Conservation (phyloP, 164 flowering plant species). For the Piper longum region DNA sequence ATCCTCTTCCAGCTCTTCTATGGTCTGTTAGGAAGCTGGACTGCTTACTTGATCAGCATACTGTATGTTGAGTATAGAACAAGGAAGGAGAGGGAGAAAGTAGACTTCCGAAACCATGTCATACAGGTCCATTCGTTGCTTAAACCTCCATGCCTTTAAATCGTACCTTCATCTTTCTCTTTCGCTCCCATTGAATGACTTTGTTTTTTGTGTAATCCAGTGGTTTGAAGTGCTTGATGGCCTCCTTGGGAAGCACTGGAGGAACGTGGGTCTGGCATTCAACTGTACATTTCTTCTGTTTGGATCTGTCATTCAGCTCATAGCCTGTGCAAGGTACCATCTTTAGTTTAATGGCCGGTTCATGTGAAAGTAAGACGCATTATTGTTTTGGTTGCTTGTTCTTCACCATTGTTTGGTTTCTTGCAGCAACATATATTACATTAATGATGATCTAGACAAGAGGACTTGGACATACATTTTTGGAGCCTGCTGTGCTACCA, state of each 20-base stretch:
- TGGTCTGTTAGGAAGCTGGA: slow-evolving; percentile 13
- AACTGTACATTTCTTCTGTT: slow-evolving; percentile 98
- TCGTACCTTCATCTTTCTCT: slow-evolving; percentile 3
- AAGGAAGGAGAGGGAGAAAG: slow-evolving; percentile 13
- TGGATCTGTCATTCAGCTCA: slow-evolving; percentile 99
- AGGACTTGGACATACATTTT: slow-evolving; percentile 99
- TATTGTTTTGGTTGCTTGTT: not conserved
- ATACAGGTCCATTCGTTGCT: slow-evolving; percentile 3
- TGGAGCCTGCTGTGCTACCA: slow-evolving; percentile 99
- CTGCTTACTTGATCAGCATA: slow-evolving; percentile 10
- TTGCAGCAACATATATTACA: slow-evolving; percentile 95
- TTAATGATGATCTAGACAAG: slow-evolving; percentile 96
- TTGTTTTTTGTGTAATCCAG: slow-evolving; percentile 15
- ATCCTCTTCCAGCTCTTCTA: slow-evolving; percentile 12
- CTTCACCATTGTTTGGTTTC: not conserved
- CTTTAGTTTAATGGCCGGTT: not conserved
- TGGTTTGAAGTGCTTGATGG: slow-evolving; percentile 99
- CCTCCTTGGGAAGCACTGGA: slow-evolving; percentile 92
- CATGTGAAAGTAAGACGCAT: not conserved
- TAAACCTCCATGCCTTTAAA: not conserved
- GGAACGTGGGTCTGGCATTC: slow-evolving; percentile 91
- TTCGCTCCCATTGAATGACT: not conserved
- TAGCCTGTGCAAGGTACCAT: slow-evolving; percentile 92
- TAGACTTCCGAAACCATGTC: slow-evolving; percentile 11
- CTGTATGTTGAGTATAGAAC: slow-evolving; percentile 10